Evolutionary conservation across 2,329 filamentous ascomycete genomes (phyloP).

Genomic region (Taxawa tesnikishii): DNA sequence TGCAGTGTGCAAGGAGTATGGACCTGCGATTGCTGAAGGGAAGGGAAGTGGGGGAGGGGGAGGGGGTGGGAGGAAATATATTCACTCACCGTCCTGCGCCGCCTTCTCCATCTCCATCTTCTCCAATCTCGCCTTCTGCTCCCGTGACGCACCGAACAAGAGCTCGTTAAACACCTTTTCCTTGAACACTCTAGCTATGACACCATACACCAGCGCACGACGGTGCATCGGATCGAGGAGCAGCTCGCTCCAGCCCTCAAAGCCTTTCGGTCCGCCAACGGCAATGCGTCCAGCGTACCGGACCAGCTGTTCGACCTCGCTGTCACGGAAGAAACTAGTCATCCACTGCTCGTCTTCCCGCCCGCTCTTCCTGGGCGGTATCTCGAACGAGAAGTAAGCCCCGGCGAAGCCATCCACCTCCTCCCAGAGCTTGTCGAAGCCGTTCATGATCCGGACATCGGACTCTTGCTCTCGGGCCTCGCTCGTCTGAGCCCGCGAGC

Average conservation of each 20-base stretch:
- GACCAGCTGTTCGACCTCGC: conserved; percentile 6
- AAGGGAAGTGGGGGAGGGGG: no score
- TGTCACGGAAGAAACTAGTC: neutral
- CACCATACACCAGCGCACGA: conserved; percentile 14
- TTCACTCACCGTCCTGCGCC: conserved; percentile 27
- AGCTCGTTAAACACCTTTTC: conserved; percentile 17
- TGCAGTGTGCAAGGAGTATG: no score
- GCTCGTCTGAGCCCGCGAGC: conserved; percentile 1
- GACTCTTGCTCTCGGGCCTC: conserved; percentile 2
- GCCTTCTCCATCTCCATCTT: conserved; percentile 25
- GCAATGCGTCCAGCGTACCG: conserved; percentile 20
- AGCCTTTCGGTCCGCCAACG: conserved; percentile 12
- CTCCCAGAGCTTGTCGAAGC: neutral
- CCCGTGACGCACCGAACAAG: conserved; percentile 14
- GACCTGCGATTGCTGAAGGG: no score
- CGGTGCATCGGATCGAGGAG: conserved; percentile 9
- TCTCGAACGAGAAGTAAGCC: neutral
- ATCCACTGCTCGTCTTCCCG: neutral
- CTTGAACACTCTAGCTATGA: conserved; percentile 17
- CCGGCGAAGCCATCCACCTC: neutral
- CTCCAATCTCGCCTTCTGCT: conserved; percentile 17
- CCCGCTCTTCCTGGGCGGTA: neutral
- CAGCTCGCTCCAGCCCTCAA: conserved; percentile 13
- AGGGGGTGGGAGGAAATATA: no score
- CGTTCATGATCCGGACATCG: neutral